Conservation (phyloP, 2,329 filamentous ascomycete species). For the Trichoderma asperellum region DNA sequence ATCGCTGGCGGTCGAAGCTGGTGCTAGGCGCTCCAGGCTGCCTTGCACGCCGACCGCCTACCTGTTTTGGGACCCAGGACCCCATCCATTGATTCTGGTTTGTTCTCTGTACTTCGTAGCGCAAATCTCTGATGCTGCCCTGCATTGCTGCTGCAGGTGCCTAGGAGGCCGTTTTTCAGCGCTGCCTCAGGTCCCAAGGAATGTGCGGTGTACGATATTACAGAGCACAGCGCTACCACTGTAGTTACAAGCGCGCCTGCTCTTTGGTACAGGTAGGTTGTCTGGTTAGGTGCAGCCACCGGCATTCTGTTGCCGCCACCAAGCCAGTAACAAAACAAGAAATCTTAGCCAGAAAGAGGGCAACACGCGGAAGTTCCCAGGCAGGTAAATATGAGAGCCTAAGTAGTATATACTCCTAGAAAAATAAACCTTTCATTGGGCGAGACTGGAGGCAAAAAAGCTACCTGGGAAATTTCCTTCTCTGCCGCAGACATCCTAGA, state of each 20-base stretch:
- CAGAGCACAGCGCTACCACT: slow-evolving; percentile 4
- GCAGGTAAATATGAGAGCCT: too few species aligned
- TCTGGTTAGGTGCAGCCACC: background rate
- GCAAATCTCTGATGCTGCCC: slow-evolving; percentile 15
- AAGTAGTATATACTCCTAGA: too few species aligned
- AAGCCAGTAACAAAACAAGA: background rate
- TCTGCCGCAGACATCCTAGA: background rate
- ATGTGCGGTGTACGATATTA: background rate
- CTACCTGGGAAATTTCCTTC: too few species aligned
- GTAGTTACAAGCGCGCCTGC: background rate
- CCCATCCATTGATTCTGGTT: slow-evolving; percentile 11
- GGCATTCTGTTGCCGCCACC: background rate
- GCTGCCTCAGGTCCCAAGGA: background rate
- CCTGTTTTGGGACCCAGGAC: background rate
- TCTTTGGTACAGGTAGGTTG: background rate
- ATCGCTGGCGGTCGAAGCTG: slow-evolving; percentile 12
- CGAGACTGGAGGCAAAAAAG: too few species aligned
- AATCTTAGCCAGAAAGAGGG: too few species aligned
- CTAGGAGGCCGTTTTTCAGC: background rate
- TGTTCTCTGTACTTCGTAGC: slow-evolving; percentile 24
- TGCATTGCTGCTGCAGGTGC: background rate
- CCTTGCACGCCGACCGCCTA: slow-evolving; percentile 8
- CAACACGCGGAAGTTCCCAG: too few species aligned
- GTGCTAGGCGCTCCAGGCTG: background rate
- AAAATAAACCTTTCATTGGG: background rate